These are phyloP conservation scores for Hypoxylon rickii DNA, from an alignment of 495 filamentous ascomycete species.

Conservation along the genomic window DNA sequence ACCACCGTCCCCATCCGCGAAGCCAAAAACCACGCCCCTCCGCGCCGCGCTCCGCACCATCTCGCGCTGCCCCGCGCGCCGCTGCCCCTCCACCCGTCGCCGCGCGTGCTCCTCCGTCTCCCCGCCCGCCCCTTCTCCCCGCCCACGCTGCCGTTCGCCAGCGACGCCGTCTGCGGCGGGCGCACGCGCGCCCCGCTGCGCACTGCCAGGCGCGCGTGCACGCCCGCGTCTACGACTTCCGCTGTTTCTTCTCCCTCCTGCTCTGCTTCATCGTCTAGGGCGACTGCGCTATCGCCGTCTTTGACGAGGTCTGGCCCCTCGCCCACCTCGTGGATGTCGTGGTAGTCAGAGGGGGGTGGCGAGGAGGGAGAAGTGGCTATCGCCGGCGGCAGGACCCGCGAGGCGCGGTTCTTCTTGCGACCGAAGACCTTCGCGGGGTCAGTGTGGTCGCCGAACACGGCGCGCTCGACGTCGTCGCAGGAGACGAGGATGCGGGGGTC, in stretches of 20 bases:
- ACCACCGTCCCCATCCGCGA: slow-evolving; percentile 28
- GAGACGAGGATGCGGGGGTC: slow-evolving; percentile 25
- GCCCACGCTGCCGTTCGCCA: slow-evolving; percentile 50
- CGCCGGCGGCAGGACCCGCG: slow-evolving; percentile 25
- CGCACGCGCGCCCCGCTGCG: slow-evolving; percentile 37
- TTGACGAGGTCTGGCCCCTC: background rate
- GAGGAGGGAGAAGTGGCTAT: too few relatives aligned
- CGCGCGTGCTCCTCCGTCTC: slow-evolving; percentile 40
- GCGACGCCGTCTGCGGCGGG: slow-evolving; percentile 42
- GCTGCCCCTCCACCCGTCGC: slow-evolving; percentile 33
- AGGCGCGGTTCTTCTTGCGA: slow-evolving; percentile 40
- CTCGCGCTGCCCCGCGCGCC: slow-evolving; percentile 42
- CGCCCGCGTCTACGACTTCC: slow-evolving; percentile 6
- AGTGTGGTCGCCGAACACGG: slow-evolving; percentile 38
- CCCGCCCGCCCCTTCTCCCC: slow-evolving; percentile 47
- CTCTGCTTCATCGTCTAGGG: background rate
- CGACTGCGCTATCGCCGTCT: slow-evolving; percentile 3
- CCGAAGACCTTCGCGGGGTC: slow-evolving; percentile 40
- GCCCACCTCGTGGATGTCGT: slow-evolving; percentile 1
- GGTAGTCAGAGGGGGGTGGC: too few relatives aligned
- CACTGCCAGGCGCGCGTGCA: slow-evolving; percentile 16
- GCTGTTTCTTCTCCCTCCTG: too few relatives aligned
- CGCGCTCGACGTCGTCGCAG: slow-evolving; percentile 37
- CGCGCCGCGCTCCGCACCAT: slow-evolving; percentile 50
- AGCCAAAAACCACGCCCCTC: slow-evolving; percentile 52